These are phyloP conservation scores for Lepiota subincarnata DNA, from an alignment of 768 basidiomycete genomes.

Conservation along the genomic window DNA sequence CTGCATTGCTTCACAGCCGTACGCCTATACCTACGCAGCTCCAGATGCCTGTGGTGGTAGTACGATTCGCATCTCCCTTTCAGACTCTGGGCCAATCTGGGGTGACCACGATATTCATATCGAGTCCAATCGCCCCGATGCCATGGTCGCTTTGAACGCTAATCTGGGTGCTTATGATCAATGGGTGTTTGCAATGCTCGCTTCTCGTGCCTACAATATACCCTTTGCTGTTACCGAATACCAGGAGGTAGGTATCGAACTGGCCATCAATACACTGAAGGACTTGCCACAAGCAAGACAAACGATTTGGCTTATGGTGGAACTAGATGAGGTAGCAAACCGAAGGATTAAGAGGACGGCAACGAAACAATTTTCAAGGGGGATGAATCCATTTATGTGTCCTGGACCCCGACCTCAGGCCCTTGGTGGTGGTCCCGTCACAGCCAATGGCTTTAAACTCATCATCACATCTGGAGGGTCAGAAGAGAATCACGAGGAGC, in stretches of 20 bases:
- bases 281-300: not conserved
- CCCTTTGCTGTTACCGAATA: constrained; percentile 24
- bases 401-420: constrained; percentile 9
- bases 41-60: constrained; percentile 35
- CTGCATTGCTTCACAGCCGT: constrained; percentile 25
- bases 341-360: constrained; percentile 7
- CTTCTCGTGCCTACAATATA: constrained; percentile 21
- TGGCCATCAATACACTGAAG: not conserved
- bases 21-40: constrained; percentile 28
- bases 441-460: constrained; percentile 9
- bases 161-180: constrained; percentile 31
- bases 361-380: constrained; percentile 5
- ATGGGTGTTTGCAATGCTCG: constrained; percentile 33
- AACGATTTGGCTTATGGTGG: constrained; percentile 4
- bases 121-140: constrained; percentile 29
- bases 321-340: not conserved
- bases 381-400: constrained; percentile 11
- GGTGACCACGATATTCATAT: constrained; percentile 8
- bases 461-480: constrained; percentile 10
- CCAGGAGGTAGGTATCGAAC: constrained; percentile 13
- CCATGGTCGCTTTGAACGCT: constrained; percentile 37
- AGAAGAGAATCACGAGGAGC: constrained; percentile 8
- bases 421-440: constrained; percentile 9
- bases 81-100: constrained; percentile 15
- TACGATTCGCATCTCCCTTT: constrained; percentile 32